These are phyloP conservation scores for Stereocaulon alpinum DNA, from an alignment of 495 filamentous ascomycete species.

Conservation along the genomic window DNA sequence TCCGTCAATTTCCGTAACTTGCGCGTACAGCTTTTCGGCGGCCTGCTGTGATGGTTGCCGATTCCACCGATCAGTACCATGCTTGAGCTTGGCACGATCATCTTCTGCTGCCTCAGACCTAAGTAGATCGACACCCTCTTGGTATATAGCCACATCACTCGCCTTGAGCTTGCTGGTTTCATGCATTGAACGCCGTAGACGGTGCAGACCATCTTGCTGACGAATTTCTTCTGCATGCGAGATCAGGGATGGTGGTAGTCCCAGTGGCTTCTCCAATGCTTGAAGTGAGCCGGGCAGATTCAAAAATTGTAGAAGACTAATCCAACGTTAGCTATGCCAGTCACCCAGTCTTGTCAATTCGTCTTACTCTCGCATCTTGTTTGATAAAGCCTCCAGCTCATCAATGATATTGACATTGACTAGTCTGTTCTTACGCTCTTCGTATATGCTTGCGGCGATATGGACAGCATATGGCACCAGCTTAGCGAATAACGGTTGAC, in stretches of 20 bases:
- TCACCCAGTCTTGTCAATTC: neutral
- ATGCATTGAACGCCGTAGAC: slow-evolving; percentile 63
- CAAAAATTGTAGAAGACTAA: slow-evolving; percentile 59
- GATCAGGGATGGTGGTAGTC: slow-evolving; percentile 71
- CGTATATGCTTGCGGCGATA: slow-evolving; percentile 89
- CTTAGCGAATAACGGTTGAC: slow-evolving; percentile 77
- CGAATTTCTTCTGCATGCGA: slow-evolving; percentile 91
- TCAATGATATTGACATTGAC: slow-evolving; percentile 78
- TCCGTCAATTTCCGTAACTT: slow-evolving; percentile 68
- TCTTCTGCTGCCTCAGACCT: slow-evolving; percentile 77
- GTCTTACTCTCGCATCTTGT: slow-evolving; percentile 59
- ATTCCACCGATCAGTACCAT: slow-evolving; percentile 81
- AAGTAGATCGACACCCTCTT: slow-evolving; percentile 70
- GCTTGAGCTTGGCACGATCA: slow-evolving; percentile 57
- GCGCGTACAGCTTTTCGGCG: slow-evolving; percentile 62
- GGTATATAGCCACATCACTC: slow-evolving; percentile 62
- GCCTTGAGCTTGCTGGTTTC: slow-evolving; percentile 79
- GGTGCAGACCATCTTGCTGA: slow-evolving; percentile 77
- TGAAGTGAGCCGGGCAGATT: slow-evolving; percentile 91
- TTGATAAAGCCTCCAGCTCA: slow-evolving; percentile 74
- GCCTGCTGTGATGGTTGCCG: slow-evolving; percentile 58
- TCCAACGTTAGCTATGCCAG: slow-evolving; percentile 14
- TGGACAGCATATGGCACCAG: slow-evolving; percentile 95
- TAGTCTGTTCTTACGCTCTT: slow-evolving; percentile 76
- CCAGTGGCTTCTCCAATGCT: slow-evolving; percentile 88